Base-by-base conservation (phyloP, 257 asterid species). In the Phtheirospermum japonicum region DNA sequence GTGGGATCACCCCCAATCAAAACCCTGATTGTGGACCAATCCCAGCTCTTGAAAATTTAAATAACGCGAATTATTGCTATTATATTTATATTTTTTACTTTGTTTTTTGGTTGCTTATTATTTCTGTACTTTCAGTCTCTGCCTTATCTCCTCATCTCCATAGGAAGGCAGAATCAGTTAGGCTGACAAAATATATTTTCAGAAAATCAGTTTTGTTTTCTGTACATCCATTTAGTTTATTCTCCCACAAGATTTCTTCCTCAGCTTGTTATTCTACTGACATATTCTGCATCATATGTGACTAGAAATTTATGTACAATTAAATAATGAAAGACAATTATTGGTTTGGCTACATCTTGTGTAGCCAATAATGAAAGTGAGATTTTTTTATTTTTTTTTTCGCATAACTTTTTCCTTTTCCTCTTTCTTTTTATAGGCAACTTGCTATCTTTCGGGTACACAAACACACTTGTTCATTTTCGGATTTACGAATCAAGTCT, bases 131-230 rank as follows among this genome's bases (percentile, higher is more conserved):
- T 23, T 31, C 34, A 31, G 28, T 51, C 31, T 63, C 26, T 63
- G 18, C 59, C 68, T 26, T 50, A 34, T 63, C 18, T 16, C n/a
- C n/a, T n/a, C n/a, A n/a, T n/a, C n/a, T n/a, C n/a, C 26, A 30
- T 55, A 6, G 59, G 13, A 33, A 5, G 61, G 37, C 69, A 52
- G 50, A 53, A 36, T 19, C 16, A 42, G 48, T 2, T 23, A 3
- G 3, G 28, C 28, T 23, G 28, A 23, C 28, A 23, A 23, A 1
- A 23, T 23, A 39, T 39, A 2, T 39, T 39, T 39, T 39, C 12
- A 10, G 12, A 9, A 8, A 39, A 39, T 39, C 45, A 39, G n/a
- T 39, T 39, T 39, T 34, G 45, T 39, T 39, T n/a, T 39, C 45
- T 39, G 45, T 39, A 12, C 12, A 39, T 9, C 45, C 45, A 6